These are phyloP conservation scores for Brassica juncea DNA, from an alignment of 345 rosid species.

Conservation along the genomic window DNA sequence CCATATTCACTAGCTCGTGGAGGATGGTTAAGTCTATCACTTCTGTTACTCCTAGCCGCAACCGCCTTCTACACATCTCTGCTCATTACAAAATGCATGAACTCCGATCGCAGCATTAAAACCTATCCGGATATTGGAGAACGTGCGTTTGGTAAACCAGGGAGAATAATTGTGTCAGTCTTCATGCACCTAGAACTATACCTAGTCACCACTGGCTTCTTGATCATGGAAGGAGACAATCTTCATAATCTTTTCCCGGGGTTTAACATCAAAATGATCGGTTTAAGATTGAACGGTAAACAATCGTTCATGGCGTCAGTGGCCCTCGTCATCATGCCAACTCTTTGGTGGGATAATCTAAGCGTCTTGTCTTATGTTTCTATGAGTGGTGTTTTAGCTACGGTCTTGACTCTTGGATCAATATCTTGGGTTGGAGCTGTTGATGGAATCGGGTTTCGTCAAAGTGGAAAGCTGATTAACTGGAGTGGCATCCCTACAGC, in stretches of 20 bases:
- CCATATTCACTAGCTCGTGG: slow-evolving; percentile 53
- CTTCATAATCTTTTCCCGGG: slow-evolving; percentile 46
- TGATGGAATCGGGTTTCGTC: slow-evolving; percentile 42
- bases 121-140: slow-evolving; percentile 45
- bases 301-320: slow-evolving; percentile 42
- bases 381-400: slow-evolving; percentile 51
- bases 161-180: slow-evolving; percentile 44
- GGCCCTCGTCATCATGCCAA: slow-evolving; percentile 44
- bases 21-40: slow-evolving; percentile 54
- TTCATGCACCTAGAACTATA: slow-evolving; percentile 49
- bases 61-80: slow-evolving; percentile 46
- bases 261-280: slow-evolving; percentile 36
- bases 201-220: slow-evolving; percentile 47
- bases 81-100: slow-evolving; percentile 47
- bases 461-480: slow-evolving; percentile 40
- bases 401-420: slow-evolving; percentile 42
- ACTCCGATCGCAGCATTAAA: slow-evolving; percentile 34
- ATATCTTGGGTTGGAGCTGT: slow-evolving; percentile 43
- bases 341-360: slow-evolving; percentile 47
- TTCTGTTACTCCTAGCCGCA: slow-evolving; percentile 42
- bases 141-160: slow-evolving; percentile 47
- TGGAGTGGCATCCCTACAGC: slow-evolving; percentile 49
- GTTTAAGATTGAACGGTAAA: slow-evolving; percentile 37
- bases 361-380: slow-evolving; percentile 50
- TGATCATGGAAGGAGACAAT: slow-evolving; percentile 55